Evolutionary conservation across 2,329 filamentous ascomycete genomes (phyloP).

Genomic region (Ascochyta viciae-villosae): DNA sequence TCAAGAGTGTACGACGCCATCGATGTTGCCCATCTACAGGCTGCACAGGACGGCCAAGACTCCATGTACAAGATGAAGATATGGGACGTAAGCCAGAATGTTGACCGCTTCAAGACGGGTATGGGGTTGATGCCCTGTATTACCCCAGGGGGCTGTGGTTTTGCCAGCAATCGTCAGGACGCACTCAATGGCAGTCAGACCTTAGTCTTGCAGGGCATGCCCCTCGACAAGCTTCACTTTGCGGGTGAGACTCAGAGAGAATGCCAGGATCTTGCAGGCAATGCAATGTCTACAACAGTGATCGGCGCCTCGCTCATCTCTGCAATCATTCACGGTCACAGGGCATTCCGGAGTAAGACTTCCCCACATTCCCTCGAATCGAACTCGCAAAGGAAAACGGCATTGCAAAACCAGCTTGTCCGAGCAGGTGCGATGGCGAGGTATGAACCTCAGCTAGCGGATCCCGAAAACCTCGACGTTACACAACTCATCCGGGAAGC

Average conservation of each 20-base stretch:
- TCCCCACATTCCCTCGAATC: not conserved
- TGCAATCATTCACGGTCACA: constrained; percentile 57
- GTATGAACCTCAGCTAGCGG: not conserved
- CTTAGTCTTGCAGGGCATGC: constrained; percentile 72
- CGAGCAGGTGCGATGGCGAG: not conserved
- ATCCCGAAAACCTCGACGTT: constrained; percentile 18
- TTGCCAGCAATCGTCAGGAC: constrained; percentile 66
- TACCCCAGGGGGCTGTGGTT: constrained; percentile 70
- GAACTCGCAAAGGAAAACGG: not conserved
- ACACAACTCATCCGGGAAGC: constrained; percentile 31
- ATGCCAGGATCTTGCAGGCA: constrained; percentile 75
- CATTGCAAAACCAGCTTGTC: not conserved
- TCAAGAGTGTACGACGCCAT: constrained; percentile 70
- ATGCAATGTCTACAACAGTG: constrained; percentile 80
- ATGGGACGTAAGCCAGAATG: constrained; percentile 75
- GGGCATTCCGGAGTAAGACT: constrained; percentile 9
- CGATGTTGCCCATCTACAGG: constrained; percentile 67
- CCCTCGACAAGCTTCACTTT: constrained; percentile 67
- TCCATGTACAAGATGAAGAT: constrained; percentile 60
- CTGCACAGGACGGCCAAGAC: constrained; percentile 60
- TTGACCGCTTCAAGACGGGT: constrained; percentile 64
- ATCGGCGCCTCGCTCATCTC: constrained; percentile 69
- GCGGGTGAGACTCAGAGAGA: constrained; percentile 65
- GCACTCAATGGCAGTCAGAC: constrained; percentile 69
- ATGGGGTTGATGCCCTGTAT: constrained; percentile 71